A percentile compares a stretch with the other conserved stretches of the same genome.
Conservation (phyloP, 140 eudicot genomes). For the Stevia rebaudiana region DNA sequence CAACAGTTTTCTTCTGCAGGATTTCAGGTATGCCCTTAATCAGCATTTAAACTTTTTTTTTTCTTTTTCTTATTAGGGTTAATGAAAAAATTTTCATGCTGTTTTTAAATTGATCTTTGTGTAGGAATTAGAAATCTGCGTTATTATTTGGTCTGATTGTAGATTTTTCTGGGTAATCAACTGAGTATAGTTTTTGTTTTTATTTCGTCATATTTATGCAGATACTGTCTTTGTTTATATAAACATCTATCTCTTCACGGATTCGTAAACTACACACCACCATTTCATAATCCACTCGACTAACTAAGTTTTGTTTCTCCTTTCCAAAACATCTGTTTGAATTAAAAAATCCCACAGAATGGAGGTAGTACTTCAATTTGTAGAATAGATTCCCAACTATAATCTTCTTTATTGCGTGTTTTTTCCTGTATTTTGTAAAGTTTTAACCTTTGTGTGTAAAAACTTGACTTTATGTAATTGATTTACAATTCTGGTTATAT, state of each 20-base stretch:
- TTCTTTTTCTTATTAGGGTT: background rate
- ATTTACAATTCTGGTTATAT: conserved; percentile 23
- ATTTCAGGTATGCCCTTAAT: conserved; percentile 44
- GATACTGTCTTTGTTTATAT: background rate
- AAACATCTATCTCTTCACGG: background rate
- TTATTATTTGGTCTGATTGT: background rate
- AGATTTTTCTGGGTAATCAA: background rate
- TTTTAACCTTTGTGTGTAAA: background rate
- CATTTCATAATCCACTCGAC: conserved; percentile 7
- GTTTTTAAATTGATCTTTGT: conserved; percentile 15
- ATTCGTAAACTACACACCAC: conserved; percentile 6
- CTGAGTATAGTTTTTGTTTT: conserved; percentile 1
- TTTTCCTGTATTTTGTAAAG: background rate
- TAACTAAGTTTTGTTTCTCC: background rate
- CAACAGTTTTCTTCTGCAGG: conserved; percentile 47
- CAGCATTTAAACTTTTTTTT: background rate
- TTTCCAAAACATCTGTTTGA: background rate
- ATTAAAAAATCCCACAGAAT: background rate
- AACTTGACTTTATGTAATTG: background rate
- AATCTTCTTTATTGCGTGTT: background rate
- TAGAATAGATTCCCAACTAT: background rate
- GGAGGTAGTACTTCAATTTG: conserved; percentile 2
- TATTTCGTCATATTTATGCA: background rate
- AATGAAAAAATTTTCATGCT: background rate
- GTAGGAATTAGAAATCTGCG: conserved; percentile 4